These are phyloP conservation scores for Ganoderma meredithae DNA, from an alignment of 1,284 basidiomycete species.

Conservation along the genomic window DNA sequence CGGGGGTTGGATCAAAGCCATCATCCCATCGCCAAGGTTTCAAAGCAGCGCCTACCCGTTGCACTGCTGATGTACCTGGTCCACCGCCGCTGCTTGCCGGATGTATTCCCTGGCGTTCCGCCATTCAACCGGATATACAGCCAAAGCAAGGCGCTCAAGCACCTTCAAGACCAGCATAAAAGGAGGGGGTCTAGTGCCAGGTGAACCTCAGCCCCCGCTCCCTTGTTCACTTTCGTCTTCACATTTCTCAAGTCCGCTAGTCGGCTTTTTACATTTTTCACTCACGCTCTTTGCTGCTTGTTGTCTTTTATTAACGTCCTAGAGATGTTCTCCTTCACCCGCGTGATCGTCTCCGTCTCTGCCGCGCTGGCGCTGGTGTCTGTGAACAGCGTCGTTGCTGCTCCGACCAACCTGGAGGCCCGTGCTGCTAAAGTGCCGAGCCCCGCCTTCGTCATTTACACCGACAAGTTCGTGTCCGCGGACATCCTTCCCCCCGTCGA, in stretches of 20 bases:
- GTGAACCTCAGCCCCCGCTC: background rate
- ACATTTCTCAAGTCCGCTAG: slow-evolving; percentile 29
- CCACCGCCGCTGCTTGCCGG: background rate
- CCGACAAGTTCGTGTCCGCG: slow-evolving; percentile 27
- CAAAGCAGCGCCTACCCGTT: background rate
- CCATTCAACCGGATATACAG: background rate
- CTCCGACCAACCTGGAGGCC: slow-evolving; percentile 13
- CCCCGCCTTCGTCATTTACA: slow-evolving; percentile 32
- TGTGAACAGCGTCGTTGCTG: slow-evolving; percentile 27
- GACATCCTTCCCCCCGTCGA: slow-evolving; percentile 25
- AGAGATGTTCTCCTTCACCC: slow-evolving; percentile 31
- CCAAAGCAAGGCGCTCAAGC: background rate
- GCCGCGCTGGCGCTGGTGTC: slow-evolving; percentile 30
- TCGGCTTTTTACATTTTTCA: slow-evolving; percentile 23
- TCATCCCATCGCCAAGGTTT: background rate
- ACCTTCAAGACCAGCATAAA: slow-evolving; percentile 6
- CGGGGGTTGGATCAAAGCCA: background rate
- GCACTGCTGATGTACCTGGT: background rate
- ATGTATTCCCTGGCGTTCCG: background rate
- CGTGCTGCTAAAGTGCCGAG: slow-evolving; percentile 21
- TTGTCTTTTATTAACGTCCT: slow-evolving; percentile 21
- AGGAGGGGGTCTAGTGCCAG: background rate
- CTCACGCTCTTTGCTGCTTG: slow-evolving; percentile 11
- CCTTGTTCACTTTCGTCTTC: slow-evolving; percentile 19
- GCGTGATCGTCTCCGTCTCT: slow-evolving; percentile 31